Evolutionary conservation across 306 rosid species (phyloP).

Genomic region (Ceratonia siliqua): DNA sequence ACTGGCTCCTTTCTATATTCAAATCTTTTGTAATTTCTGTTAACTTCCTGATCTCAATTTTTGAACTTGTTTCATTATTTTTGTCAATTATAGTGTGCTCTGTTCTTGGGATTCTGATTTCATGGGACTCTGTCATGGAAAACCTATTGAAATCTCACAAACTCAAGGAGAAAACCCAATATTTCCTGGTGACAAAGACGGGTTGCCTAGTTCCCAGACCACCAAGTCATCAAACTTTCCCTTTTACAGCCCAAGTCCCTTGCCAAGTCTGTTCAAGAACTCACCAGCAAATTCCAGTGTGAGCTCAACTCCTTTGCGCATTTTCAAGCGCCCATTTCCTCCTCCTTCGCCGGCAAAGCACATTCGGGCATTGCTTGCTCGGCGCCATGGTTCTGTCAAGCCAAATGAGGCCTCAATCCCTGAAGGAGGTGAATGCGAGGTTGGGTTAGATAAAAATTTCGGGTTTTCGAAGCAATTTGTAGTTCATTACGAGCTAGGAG

Average conservation of each 20-base stretch:
- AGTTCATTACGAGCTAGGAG: slow-evolving; percentile 51
- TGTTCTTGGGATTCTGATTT: slow-evolving; percentile 25
- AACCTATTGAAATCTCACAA: slow-evolving; percentile 32
- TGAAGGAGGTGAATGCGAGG: slow-evolving; percentile 61
- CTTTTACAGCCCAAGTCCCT: slow-evolving; percentile 67
- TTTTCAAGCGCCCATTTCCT: slow-evolving; percentile 60
- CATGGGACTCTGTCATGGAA: slow-evolving; percentile 57
- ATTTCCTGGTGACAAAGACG: slow-evolving; percentile 5
- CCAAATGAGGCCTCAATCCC: slow-evolving; percentile 63
- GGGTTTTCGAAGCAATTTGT: slow-evolving; percentile 50
- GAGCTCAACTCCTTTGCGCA: slow-evolving; percentile 53
- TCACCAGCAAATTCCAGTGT: slow-evolving; percentile 64
- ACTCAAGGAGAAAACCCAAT: slow-evolving; percentile 26
- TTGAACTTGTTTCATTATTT: slow-evolving; percentile 14
- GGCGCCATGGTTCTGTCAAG: slow-evolving; percentile 63
- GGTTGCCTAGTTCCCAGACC: slow-evolving; percentile 30
- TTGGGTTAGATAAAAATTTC: slow-evolving; percentile 52
- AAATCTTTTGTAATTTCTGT: background rate
- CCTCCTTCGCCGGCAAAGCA: slow-evolving; percentile 77
- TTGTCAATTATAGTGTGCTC: background rate
- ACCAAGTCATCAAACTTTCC: slow-evolving; percentile 50
- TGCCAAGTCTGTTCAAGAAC: slow-evolving; percentile 57
- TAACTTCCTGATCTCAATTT: slow-evolving; percentile 1
- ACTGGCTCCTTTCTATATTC: background rate
- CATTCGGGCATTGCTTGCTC: slow-evolving; percentile 59